Conservation (phyloP, 129 eudicot species). For the Lonicera japonica region DNA sequence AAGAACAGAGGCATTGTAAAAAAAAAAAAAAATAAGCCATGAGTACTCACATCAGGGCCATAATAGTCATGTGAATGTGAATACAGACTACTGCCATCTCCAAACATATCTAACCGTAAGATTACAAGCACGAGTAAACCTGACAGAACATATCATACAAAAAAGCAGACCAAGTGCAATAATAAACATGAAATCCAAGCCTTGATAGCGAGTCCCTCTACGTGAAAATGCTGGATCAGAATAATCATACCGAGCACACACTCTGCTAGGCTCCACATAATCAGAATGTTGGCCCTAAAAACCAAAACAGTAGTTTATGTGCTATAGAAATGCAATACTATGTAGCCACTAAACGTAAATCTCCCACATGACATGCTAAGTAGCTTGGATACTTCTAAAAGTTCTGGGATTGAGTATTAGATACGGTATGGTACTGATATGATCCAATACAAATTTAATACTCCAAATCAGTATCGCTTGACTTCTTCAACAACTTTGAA, state of each 20-base stretch:
- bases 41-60: conserved; percentile 54
- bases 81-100: conserved; percentile 36
- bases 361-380: no score
- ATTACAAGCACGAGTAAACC: neutral
- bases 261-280: conserved; percentile 53
- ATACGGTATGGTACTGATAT: no score
- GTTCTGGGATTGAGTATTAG: no score
- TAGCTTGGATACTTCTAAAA: no score
- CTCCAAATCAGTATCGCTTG: no score
- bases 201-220: conserved; percentile 45
- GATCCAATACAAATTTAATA: no score
- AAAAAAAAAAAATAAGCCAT: neutral
- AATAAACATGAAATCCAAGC: conserved; percentile 20
- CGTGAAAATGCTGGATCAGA: conserved; percentile 37
- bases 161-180: no score
- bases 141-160: no score
- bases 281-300: conserved; percentile 57
- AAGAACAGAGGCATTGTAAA: no score
- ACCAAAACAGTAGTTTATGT: conserved; percentile 2
- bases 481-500: no score
- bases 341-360: no score
- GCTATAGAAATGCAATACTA: neutral
- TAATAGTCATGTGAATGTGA: conserved; percentile 63
- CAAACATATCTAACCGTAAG: conserved; percentile 27
- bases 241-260: conserved; percentile 64